Conservation (phyloP, 352 stramenopile genomes). For the Blastocystis sp. region DNA sequence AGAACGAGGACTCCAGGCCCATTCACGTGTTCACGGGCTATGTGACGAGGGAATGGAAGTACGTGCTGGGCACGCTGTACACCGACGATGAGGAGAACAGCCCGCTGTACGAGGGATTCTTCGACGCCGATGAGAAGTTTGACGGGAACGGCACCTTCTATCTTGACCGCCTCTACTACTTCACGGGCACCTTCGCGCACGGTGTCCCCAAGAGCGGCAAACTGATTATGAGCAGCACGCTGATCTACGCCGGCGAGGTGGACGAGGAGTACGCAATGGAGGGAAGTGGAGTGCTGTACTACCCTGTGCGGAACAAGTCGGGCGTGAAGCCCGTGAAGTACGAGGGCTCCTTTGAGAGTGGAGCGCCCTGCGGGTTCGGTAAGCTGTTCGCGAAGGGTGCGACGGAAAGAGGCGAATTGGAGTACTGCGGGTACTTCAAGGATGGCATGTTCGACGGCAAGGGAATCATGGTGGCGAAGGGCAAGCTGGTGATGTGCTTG, state of each 20-base stretch:
- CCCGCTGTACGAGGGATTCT: too few relatives aligned
- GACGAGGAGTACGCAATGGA: slow-evolving; percentile 9
- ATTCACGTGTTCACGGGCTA: slow-evolving; percentile 15
- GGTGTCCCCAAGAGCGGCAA: not conserved
- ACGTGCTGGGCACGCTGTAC: not conserved
- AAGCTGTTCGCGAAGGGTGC: not conserved
- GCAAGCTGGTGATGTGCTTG: too few relatives aligned
- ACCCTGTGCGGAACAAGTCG: not conserved
- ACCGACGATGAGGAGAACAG: not conserved
- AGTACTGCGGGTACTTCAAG: slow-evolving; percentile 47
- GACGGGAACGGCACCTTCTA: slow-evolving; percentile 18
- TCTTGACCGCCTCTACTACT: not conserved
- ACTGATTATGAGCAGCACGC: not conserved
- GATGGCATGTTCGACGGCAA: slow-evolving; percentile 15
- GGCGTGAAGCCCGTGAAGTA: not conserved
- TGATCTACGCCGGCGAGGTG: slow-evolving; percentile 31
- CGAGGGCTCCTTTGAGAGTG: not conserved
- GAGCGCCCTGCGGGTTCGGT: not conserved
- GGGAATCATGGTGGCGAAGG: too few relatives aligned
- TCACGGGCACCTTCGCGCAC: slow-evolving; percentile 2
- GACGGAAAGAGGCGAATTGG: not conserved
- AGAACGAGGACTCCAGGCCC: too few relatives aligned
- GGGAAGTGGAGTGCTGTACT: slow-evolving; percentile 19
- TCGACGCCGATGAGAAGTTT: not conserved
- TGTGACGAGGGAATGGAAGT: not conserved